Percentiles rank a stretch among this genome's conserved stretches.
Evolutionary conservation across 2,329 filamentous ascomycete genomes (phyloP).

Genomic region (Paramyrothecium roridum): DNA sequence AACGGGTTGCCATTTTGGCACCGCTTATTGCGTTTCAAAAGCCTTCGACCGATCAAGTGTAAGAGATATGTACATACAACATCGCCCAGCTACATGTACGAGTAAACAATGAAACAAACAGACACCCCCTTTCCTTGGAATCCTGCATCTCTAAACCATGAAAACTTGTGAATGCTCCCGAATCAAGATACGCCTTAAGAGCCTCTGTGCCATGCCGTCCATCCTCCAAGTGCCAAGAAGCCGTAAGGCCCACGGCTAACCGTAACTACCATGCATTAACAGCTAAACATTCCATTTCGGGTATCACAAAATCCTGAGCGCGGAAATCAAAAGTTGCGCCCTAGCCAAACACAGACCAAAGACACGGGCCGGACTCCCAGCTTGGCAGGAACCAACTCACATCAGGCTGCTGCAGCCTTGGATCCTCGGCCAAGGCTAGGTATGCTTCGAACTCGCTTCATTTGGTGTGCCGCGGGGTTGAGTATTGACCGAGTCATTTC

Average conservation of each 20-base stretch:
- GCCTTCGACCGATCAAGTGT: neutral
- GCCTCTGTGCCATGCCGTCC: neutral
- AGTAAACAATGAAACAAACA: neutral
- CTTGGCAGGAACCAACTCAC: conserved; percentile 6
- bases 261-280: neutral
- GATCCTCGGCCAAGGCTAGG: conserved; percentile 26
- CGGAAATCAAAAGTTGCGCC: conserved; percentile 20
- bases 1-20: neutral
- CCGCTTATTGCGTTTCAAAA: neutral
- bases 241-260: neutral
- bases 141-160: neutral
- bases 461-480: conserved; percentile 25
- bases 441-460: conserved; percentile 28
- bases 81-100: neutral
- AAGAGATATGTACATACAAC: neutral
- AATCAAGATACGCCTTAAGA: neutral
- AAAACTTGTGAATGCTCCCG: neutral
- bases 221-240: neutral
- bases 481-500: conserved; percentile 37
- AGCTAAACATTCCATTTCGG: conserved; percentile 12
- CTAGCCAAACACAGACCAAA: conserved; percentile 13
- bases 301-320: conserved; percentile 34
- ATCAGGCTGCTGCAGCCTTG: conserved; percentile 30
- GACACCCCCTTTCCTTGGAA: neutral
- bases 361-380: conserved; percentile 6